phyloP scores from a whole-genome alignment of 2,329 filamentous ascomycete species.

The Alternaria gaisen region DNA sequence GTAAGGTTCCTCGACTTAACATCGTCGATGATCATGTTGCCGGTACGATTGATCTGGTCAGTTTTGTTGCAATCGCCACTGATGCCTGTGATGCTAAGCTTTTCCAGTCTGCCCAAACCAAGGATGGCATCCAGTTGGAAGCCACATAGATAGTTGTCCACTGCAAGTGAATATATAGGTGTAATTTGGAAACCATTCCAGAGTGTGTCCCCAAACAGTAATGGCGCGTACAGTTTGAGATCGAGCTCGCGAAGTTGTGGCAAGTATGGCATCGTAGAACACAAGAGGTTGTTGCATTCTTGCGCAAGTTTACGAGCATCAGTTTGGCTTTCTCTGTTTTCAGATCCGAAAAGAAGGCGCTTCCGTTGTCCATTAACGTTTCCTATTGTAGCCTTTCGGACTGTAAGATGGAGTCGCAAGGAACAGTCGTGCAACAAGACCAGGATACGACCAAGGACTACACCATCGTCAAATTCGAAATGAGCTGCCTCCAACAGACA shows the following conservation, averaged over 20 bases:
- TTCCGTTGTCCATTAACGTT: not conserved
- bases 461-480: not conserved
- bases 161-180: not conserved
- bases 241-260: not conserved
- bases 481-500: conserved; percentile 5
- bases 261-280: not conserved
- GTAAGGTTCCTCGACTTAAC: not conserved
- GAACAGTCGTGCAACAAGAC: not conserved
- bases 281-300: not conserved
- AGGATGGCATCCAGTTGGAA: not conserved
- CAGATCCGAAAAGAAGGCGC: not conserved
- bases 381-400: not conserved
- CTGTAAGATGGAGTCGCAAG: not conserved
- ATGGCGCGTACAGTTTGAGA: not conserved
- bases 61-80: not conserved
- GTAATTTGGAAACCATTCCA: not conserved
- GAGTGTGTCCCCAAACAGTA: not conserved
- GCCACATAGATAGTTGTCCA: not conserved
- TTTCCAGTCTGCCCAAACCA: not conserved
- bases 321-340: not conserved
- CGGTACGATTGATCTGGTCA: not conserved
- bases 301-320: not conserved
- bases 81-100: not conserved
- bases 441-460: not conserved
- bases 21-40: not conserved